A percentile compares a stretch with the other conserved stretches of the same genome.
Evolutionary conservation across 352 stramenopile species (phyloP).

Genomic region (Phytophthora boehmeriae): DNA sequence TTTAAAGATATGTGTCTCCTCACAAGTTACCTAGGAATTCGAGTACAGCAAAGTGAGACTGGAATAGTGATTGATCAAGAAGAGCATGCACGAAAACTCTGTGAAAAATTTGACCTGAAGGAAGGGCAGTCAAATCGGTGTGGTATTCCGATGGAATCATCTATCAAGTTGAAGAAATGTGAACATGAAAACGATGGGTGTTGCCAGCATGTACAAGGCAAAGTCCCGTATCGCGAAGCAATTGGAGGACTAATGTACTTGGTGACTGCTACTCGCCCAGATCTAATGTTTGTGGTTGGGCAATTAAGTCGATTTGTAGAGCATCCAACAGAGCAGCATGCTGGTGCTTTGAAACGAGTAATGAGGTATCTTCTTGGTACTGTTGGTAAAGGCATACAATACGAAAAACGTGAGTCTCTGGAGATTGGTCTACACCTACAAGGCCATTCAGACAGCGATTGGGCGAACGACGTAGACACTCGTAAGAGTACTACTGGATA

Average conservation of each 20-base stretch:
- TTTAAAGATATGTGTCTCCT: constrained; percentile 12
- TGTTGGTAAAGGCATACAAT: neutral
- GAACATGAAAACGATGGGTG: neutral
- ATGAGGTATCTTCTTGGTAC: constrained; percentile 4
- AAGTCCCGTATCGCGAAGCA: constrained; percentile 1
- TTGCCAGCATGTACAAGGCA: constrained; percentile 3
- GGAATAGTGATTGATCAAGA: constrained; percentile 1
- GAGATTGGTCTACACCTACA: constrained; percentile 2
- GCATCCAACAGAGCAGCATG: constrained; percentile 1
- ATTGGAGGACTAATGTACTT: constrained; percentile 1
- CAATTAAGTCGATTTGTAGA: constrained; percentile 1
- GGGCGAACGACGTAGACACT: neutral
- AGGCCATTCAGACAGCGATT: constrained; percentile 3
- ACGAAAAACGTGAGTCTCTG: neutral
- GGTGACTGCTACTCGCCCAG: neutral
- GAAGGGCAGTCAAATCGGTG: constrained; percentile 6
- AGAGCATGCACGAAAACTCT: neutral
- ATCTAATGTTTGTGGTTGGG: constrained; percentile 3
- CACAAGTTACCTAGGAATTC: constrained; percentile 3
- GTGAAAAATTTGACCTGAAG: constrained; percentile 3
- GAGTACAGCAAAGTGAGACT: neutral
- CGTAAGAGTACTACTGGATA: neutral
- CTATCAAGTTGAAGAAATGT: constrained; percentile 4
- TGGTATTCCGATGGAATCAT: constrained; percentile 10
- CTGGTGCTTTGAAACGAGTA: constrained; percentile 1